Percentiles rank a stretch among this genome's conserved stretches.
phyloP scores from a whole-genome alignment of 78 protist species.

The Dictyostelium citrinum region DNA sequence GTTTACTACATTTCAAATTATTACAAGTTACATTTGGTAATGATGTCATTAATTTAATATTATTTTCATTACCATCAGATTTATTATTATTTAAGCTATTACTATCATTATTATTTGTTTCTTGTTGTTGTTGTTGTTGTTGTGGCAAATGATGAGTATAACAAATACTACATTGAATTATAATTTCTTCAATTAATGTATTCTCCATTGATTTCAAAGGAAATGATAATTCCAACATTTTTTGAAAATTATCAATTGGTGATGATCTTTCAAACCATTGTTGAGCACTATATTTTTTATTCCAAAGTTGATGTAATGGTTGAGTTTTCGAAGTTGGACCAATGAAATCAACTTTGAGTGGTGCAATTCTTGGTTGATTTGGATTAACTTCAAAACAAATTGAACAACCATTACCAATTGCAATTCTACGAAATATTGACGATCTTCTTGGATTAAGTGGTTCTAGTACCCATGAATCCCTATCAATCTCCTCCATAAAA shows the following conservation, averaged over 20 bases:
- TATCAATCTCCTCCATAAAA: conserved; percentile 48
- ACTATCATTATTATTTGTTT: too few relatives aligned
- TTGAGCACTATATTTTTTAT: neutral
- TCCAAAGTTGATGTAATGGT: neutral
- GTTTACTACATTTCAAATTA: conserved; percentile 18
- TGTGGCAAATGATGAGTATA: conserved; percentile 19
- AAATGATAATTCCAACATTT: neutral
- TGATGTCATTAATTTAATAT: neutral
- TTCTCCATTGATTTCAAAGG: neutral
- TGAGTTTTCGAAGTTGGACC: neutral
- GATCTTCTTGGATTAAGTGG: conserved; percentile 11
- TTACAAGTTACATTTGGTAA: conserved; percentile 30
- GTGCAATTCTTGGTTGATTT: neutral
- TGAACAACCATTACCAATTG: conserved; percentile 32
- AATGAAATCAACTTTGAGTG: neutral
- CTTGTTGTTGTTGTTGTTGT: neutral
- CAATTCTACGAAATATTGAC: neutral
- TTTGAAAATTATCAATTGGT: neutral
- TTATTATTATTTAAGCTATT: neutral
- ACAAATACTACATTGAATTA: conserved; percentile 44
- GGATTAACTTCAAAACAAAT: conserved; percentile 29
- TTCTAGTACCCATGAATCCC: conserved; percentile 41
- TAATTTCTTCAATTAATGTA: neutral
- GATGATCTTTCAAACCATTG: neutral
- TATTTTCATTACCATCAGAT: neutral